Percentiles rank a stretch among this genome's conserved stretches.
These are phyloP conservation scores for Paraphaeosphaeria minitans DNA, from an alignment of 2,329 filamentous ascomycete species.

Conservation along the genomic window DNA sequence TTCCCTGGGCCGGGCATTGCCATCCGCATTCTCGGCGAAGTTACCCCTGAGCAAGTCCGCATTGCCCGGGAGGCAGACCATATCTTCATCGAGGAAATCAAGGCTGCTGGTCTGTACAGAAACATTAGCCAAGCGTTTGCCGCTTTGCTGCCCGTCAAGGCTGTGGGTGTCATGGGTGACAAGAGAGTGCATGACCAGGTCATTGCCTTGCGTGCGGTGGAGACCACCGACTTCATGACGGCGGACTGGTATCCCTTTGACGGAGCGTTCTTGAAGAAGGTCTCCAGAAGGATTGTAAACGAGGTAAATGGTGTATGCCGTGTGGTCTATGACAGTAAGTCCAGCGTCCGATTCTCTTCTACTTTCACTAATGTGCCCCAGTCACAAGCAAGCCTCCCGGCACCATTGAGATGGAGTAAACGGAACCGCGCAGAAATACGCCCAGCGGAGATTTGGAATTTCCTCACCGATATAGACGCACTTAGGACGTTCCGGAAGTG, in stretches of 20 bases:
- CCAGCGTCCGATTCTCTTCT: slow-evolving; percentile 11
- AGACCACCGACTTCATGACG: slow-evolving; percentile 75
- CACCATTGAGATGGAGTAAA: slow-evolving; percentile 76
- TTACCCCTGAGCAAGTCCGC: slow-evolving; percentile 77
- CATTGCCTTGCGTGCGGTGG: slow-evolving; percentile 65
- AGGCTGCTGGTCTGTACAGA: slow-evolving; percentile 72
- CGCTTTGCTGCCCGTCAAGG: slow-evolving; percentile 67
- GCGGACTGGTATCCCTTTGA: slow-evolving; percentile 72
- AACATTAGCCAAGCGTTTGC: slow-evolving; percentile 74
- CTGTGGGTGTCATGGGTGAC: slow-evolving; percentile 73
- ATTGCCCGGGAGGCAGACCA: slow-evolving; percentile 78
- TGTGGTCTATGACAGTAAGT: slow-evolving; percentile 71
- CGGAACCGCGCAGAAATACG: background rate
- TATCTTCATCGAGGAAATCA: slow-evolving; percentile 80
- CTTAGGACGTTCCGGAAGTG: slow-evolving; percentile 8
- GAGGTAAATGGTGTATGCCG: slow-evolving; percentile 74
- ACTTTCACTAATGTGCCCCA: slow-evolving; percentile 32
- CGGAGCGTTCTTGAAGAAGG: slow-evolving; percentile 67
- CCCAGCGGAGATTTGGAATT: background rate
- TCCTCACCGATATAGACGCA: slow-evolving; percentile 2
- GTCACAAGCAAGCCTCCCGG: slow-evolving; percentile 70
- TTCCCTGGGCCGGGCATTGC: slow-evolving; percentile 79
- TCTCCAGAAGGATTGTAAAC: slow-evolving; percentile 73
- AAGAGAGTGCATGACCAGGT: slow-evolving; percentile 69
- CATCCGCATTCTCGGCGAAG: slow-evolving; percentile 81